Conservation (phyloP, 306 rosid genomes). For the Canavalia gladiata region DNA sequence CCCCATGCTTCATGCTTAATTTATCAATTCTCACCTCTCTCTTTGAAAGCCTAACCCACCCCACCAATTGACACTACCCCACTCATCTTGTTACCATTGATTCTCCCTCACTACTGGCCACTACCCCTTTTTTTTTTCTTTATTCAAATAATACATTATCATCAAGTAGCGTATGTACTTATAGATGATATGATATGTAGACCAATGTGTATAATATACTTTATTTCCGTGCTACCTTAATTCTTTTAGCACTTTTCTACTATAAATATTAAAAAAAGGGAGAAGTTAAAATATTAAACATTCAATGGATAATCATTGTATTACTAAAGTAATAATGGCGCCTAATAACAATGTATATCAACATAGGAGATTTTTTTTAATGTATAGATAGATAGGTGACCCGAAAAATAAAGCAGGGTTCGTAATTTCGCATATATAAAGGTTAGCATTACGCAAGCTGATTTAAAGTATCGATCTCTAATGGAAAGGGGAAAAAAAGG, state of each 20-base stretch:
- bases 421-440: constrained; percentile 9
- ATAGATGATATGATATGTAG: neutral
- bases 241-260: neutral
- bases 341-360: neutral
- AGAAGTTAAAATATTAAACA: constrained; percentile 14
- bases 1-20: no score
- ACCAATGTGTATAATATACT: neutral
- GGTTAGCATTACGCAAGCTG: constrained; percentile 39
- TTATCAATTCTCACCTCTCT: constrained; percentile 43
- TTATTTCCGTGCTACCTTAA: neutral
- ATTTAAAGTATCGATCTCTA: constrained; percentile 7
- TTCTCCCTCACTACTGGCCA: neutral
- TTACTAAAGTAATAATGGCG: constrained; percentile 7
- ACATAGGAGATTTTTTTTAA: neutral
- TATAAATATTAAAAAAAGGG: neutral
- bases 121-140: neutral
- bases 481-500: neutral
- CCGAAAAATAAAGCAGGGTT: neutral
- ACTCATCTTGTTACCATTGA: neutral
- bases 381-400: constrained; percentile 17
- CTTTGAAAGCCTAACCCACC: constrained; percentile 40
- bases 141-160: neutral
- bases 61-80: constrained; percentile 42
- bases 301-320: constrained; percentile 41
- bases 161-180: neutral